Evolutionary conservation across 2,329 filamentous ascomycete species (phyloP).

Genomic region (Neopestalotiopsis sp.): DNA sequence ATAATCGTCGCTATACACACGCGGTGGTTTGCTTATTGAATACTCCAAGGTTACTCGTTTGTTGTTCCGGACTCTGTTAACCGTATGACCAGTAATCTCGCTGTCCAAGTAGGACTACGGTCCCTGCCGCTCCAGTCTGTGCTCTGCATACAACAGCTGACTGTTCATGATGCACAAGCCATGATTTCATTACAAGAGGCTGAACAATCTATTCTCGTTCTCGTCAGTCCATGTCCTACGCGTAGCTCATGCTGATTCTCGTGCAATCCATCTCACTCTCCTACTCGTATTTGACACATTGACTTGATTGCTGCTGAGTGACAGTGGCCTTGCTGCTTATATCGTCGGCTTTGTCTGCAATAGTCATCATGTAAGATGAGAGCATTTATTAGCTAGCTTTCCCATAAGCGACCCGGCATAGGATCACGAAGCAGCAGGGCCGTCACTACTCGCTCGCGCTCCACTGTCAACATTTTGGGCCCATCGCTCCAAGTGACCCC

Average conservation of each 20-base stretch:
- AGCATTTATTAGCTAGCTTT: too few relatives aligned
- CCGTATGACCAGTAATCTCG: background rate
- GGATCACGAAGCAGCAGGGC: background rate
- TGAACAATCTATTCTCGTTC: background rate
- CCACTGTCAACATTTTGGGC: background rate
- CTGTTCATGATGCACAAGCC: background rate
- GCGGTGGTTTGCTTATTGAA: background rate
- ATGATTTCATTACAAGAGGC: background rate
- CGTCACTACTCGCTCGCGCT: background rate
- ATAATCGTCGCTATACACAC: background rate
- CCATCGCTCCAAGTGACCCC: too few relatives aligned
- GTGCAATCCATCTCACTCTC: background rate
- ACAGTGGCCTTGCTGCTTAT: background rate
- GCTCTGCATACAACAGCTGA: background rate
- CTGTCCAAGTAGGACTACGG: background rate
- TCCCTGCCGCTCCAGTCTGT: background rate
- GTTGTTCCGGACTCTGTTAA: background rate
- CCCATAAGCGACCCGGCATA: too few relatives aligned
- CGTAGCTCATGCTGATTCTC: background rate
- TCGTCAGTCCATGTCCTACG: background rate
- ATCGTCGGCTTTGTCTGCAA: background rate
- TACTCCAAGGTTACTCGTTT: background rate
- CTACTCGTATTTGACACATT: background rate
- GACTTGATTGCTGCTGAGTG: background rate
- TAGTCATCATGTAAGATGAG: too few relatives aligned